phyloP scores from a whole-genome alignment of 2,329 filamentous ascomycete species.

The Dothidotthia symphoricarpi region DNA sequence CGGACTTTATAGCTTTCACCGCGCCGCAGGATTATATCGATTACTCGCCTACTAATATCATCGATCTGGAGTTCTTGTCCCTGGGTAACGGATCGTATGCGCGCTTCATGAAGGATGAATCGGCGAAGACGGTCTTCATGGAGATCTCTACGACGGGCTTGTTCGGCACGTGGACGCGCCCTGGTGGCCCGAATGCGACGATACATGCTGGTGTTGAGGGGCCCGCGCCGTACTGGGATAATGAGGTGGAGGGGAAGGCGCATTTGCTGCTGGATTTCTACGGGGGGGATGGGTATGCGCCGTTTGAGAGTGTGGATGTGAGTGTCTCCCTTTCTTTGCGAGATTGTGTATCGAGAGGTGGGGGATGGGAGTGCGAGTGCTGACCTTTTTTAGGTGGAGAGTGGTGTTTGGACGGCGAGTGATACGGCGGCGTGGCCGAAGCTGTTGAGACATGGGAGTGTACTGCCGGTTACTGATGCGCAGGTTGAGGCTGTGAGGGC shows the following conservation, averaged over 20 bases:
- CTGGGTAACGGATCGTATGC: slow-evolving; percentile 48
- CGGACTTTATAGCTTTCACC: slow-evolving; percentile 56
- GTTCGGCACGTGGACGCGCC: slow-evolving; percentile 54
- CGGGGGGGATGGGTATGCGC: slow-evolving; percentile 51
- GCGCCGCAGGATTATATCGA: slow-evolving; percentile 53
- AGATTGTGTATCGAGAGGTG: slow-evolving; percentile 37
- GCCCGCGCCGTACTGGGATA: slow-evolving; percentile 37
- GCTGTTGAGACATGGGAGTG: slow-evolving; percentile 54
- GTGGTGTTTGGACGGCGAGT: slow-evolving; percentile 51
- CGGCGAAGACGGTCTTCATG: slow-evolving; percentile 52
- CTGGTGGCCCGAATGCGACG: slow-evolving; percentile 45
- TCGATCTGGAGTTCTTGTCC: slow-evolving; percentile 58
- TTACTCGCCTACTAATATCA: slow-evolving; percentile 49
- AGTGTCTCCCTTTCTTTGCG: too few relatives aligned
- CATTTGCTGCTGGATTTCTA: slow-evolving; percentile 50
- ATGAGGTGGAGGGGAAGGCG: slow-evolving; percentile 32
- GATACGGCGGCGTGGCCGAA: slow-evolving; percentile 46
- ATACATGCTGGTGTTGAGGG: slow-evolving; percentile 41
- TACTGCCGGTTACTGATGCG: slow-evolving; percentile 49
- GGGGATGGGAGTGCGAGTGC: slow-evolving; percentile 55
- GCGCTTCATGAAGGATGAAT: slow-evolving; percentile 58
- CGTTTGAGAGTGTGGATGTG: slow-evolving; percentile 50
- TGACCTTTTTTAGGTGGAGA: slow-evolving; percentile 46
- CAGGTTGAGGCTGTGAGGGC: slow-evolving; percentile 44
- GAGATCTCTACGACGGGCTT: slow-evolving; percentile 52